These are phyloP conservation scores for Vigna angularis DNA, from an alignment of 306 rosid genomes.

Conservation along the genomic window DNA sequence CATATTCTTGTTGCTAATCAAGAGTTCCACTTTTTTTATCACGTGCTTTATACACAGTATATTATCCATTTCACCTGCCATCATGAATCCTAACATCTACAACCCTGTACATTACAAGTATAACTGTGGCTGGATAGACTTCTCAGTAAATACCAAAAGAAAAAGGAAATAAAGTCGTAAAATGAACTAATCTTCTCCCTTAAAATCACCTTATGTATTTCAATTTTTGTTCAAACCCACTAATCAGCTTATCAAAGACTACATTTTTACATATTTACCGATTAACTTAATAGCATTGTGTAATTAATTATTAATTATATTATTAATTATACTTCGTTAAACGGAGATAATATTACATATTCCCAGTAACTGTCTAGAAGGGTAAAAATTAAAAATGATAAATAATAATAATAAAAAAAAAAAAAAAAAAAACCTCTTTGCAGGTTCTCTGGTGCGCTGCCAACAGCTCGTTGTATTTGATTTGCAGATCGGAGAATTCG, in stretches of 20 bases:
- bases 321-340: background rate
- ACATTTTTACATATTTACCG: too few species aligned
- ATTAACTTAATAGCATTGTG: background rate
- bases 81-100: conserved; percentile 20
- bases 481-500: conserved; percentile 77
- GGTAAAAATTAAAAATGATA: background rate
- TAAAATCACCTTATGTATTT: background rate
- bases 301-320: background rate
- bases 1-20: conserved; percentile 34
- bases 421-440: conserved; percentile 67
- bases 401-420: background rate
- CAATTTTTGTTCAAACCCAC: background rate
- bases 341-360: background rate
- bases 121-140: background rate
- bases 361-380: background rate
- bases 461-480: conserved; percentile 65
- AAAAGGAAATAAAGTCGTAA: background rate
- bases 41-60: conserved; percentile 8
- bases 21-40: background rate
- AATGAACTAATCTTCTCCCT: background rate
- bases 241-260: background rate
- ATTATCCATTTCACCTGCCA: background rate
- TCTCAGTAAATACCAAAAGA: background rate
- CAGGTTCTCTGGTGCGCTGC: conserved; percentile 69
- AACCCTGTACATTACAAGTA: background rate